These are phyloP conservation scores for Alternaria rosae DNA, from an alignment of 2,329 filamentous ascomycete genomes.

Conservation along the genomic window DNA sequence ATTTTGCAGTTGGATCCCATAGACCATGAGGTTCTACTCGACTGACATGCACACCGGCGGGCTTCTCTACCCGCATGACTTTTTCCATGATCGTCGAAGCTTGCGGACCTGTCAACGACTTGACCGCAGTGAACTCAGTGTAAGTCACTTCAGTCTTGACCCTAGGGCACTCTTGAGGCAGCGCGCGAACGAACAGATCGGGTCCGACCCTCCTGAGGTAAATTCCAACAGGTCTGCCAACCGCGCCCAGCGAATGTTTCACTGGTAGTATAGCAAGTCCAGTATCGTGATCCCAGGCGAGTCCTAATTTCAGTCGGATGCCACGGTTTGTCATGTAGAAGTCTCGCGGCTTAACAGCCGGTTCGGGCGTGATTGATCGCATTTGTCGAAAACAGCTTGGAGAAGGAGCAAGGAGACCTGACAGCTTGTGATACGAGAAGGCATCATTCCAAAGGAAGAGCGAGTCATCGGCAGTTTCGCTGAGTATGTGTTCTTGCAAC, in stretches of 20 bases:
- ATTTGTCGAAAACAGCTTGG: constrained; percentile 9
- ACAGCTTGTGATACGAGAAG: constrained; percentile 4
- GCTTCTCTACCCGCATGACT: background rate
- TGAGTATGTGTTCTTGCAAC: constrained; percentile 17
- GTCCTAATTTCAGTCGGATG: constrained; percentile 7
- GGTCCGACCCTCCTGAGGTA: constrained; percentile 8
- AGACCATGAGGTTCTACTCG: constrained; percentile 6
- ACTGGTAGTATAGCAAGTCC: constrained; percentile 13
- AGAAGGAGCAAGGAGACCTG: constrained; percentile 5
- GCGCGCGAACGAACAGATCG: constrained; percentile 8
- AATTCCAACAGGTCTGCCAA: constrained; percentile 1
- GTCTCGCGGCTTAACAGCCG: constrained; percentile 5
- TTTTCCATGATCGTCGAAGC: background rate
- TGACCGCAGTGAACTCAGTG: constrained; percentile 7
- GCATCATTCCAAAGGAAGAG: constrained; percentile 13
- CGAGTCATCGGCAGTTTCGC: constrained; percentile 8
- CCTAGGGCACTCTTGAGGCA: background rate
- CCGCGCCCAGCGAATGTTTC: constrained; percentile 7
- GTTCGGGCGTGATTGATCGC: constrained; percentile 2
- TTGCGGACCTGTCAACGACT: background rate
- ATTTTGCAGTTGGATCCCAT: background rate
- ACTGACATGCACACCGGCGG: background rate
- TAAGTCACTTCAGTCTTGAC: constrained; percentile 2
- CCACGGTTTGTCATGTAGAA: constrained; percentile 13
- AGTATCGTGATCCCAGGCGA: constrained; percentile 9